Evolutionary conservation across 192 early-diverging fungal genomes (phyloP), one percentile per base, ranked within the genome.

Genomic region (Paraglomus occultum): DNA sequence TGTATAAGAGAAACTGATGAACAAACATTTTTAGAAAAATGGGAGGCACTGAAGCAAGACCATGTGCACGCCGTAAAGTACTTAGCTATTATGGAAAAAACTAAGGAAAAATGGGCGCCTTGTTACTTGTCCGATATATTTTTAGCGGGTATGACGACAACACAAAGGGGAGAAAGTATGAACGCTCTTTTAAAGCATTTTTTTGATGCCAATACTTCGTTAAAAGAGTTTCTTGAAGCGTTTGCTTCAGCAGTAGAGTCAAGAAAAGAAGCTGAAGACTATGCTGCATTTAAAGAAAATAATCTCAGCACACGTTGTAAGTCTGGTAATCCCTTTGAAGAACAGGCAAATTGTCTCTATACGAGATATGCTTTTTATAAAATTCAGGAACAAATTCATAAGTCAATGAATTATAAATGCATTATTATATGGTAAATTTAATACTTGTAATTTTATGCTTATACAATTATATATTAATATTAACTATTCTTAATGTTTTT

Each of bases 341-440:
- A n/a, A 42, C 23, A 59, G n/a, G 0, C 8, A 5, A 8, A 23
- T 14, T 59, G 38, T 38, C 38, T 59, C 6, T 59, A 42, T 42
- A 59, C 57, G 5, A 59, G 11, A 14, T 59, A 1, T 59, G 7
- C 23, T 43, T 38, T 59, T 14, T 42, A 42, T 6, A 59, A 59
- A 59, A 59, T 38, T 38, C 57, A 59, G 8, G 57, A 59, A 59
- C 57, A 59, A 59, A 42, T 59, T 42, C 10, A 42, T 1, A 5
- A 59, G 43, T 59, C 57, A 42, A 42, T 59, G 38, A 59, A 6
- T 14, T 59, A 38, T 38, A 59, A 20, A 1, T 59, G 57, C 43
- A 38, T 59, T 59, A 59, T 14, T 38, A 59, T 59, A 59, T 38
- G 10, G 10, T 59, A 38, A 14, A 42, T 1, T 59, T 6, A 8